Percentiles rank a stretch among this genome's conserved stretches.
Conservation (phyloP, 192 early-diverging fungal genomes). For the Backusella psychrophila region DNA sequence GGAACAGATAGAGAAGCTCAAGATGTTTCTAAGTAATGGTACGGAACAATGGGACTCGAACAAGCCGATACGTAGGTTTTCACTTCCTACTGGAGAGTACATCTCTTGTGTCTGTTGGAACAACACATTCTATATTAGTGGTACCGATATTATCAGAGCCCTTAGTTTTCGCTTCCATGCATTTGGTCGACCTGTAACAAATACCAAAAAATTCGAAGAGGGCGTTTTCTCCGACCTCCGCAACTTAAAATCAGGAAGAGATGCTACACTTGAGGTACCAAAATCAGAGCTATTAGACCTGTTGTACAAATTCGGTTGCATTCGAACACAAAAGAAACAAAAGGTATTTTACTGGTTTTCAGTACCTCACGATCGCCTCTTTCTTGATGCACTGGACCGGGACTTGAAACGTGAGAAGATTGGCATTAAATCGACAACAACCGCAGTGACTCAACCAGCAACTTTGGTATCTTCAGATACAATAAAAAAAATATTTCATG, state of each 20-base stretch:
- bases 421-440: slow-evolving; percentile 80
- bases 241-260: slow-evolving; percentile 90
- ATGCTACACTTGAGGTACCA: slow-evolving; percentile 91
- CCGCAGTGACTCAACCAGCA: slow-evolving; percentile 63
- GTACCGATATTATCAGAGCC: slow-evolving; percentile 92
- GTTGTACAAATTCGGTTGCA: slow-evolving; percentile 92
- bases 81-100: slow-evolving; percentile 80
- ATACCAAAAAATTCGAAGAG: slow-evolving; percentile 97
- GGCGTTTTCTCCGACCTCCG: slow-evolving; percentile 95
- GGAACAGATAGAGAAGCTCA: slow-evolving; percentile 45
- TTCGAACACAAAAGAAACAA: slow-evolving; percentile 98
- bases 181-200: slow-evolving; percentile 82
- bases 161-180: slow-evolving; percentile 90
- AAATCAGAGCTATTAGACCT: slow-evolving; percentile 93
- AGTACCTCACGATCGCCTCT: slow-evolving; percentile 91
- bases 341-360: slow-evolving; percentile 98
- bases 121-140: slow-evolving; percentile 90
- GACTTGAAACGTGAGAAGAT: slow-evolving; percentile 93
- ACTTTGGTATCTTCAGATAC: slow-evolving; percentile 59
- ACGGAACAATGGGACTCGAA: slow-evolving; percentile 61
- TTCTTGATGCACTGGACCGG: slow-evolving; percentile 93
- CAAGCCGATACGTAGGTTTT: slow-evolving; percentile 55
- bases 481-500: slow-evolving; percentile 53
- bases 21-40: slow-evolving; percentile 62
- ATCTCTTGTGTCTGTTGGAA: slow-evolving; percentile 95